These are phyloP conservation scores for Tylopilus sp. DNA, from an alignment of 768 basidiomycete genomes.

Conservation along the genomic window DNA sequence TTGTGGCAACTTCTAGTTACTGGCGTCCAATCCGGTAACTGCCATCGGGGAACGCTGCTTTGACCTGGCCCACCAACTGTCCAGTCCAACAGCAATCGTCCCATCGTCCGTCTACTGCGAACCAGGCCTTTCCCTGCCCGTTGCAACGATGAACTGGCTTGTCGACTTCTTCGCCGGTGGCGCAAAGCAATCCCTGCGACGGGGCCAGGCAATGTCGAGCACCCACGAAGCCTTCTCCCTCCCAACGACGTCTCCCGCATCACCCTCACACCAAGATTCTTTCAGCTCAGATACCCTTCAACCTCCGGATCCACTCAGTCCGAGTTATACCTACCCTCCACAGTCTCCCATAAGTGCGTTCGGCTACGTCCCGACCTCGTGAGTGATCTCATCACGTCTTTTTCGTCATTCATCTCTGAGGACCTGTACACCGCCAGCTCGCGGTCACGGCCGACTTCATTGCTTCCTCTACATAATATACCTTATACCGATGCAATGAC, in stretches of 20 bases:
- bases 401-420: conserved; percentile 6
- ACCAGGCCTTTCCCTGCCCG: conserved; percentile 5
- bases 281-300: conserved; percentile 54
- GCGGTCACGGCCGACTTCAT: conserved; percentile 47
- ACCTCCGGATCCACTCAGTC: conserved; percentile 47
- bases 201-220: conserved; percentile 66
- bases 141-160: conserved; percentile 66
- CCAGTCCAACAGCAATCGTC: neutral
- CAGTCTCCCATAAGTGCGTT: conserved; percentile 51
- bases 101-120: neutral
- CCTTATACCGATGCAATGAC: conserved; percentile 40
- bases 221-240: conserved; percentile 90
- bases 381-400: conserved; percentile 6
- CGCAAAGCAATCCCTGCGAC: conserved; percentile 45
- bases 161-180: conserved; percentile 59
- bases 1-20: neutral
- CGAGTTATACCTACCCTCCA: conserved; percentile 78
- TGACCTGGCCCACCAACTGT: conserved; percentile 1
- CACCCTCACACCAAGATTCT: conserved; percentile 51
- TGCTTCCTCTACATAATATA: conserved; percentile 68
- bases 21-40: neutral
- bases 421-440: conserved; percentile 26
- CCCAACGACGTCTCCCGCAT: conserved; percentile 65
- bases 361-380: conserved; percentile 61
- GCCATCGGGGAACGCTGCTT: neutral